A percentile compares a stretch with the other conserved stretches of the same genome.
Evolutionary conservation across 768 basidiomycete species (phyloP).

Genomic region (Pleurotus platypus): DNA sequence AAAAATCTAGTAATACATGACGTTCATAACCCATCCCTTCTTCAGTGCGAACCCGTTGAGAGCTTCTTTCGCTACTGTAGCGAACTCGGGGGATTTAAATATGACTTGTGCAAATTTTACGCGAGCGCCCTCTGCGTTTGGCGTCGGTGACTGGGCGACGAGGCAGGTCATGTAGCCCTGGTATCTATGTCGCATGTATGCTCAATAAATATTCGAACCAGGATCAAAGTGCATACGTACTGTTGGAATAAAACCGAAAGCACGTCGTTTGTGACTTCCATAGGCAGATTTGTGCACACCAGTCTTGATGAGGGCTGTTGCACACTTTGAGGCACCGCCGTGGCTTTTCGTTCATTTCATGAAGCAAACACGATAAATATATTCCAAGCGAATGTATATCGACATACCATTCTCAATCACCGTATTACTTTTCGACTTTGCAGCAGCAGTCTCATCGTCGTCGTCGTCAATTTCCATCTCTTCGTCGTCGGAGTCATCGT

Average conservation of each 20-base stretch:
- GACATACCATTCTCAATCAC: slow-evolving; percentile 43
- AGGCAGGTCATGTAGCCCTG: slow-evolving; percentile 75
- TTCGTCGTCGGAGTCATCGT: slow-evolving; percentile 66
- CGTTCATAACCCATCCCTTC: slow-evolving; percentile 81
- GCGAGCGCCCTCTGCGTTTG: slow-evolving; percentile 59
- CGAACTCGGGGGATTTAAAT: slow-evolving; percentile 75
- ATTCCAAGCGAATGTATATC: slow-evolving; percentile 18
- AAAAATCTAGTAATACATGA: slow-evolving; percentile 41
- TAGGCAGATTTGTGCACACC: slow-evolving; percentile 82
- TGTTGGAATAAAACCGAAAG: slow-evolving; percentile 88
- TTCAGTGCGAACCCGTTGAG: slow-evolving; percentile 85
- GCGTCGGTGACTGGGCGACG: slow-evolving; percentile 65
- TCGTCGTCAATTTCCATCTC: slow-evolving; percentile 97
- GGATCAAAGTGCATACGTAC: slow-evolving; percentile 40
- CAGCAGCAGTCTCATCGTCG: slow-evolving; percentile 49
- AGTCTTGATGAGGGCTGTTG: slow-evolving; percentile 60
- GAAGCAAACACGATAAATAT: slow-evolving; percentile 23
- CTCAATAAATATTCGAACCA: neutral
- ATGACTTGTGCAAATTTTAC: slow-evolving; percentile 79
- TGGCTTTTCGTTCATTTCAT: slow-evolving; percentile 26
- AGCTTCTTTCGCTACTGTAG: slow-evolving; percentile 74
- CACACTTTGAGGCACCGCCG: slow-evolving; percentile 42
- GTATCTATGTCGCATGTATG: slow-evolving; percentile 49
- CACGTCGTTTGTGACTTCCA: slow-evolving; percentile 86
- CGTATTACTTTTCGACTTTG: slow-evolving; percentile 21